phyloP scores from a whole-genome alignment of 495 filamentous ascomycete genomes.

The Penicillium lagena region DNA sequence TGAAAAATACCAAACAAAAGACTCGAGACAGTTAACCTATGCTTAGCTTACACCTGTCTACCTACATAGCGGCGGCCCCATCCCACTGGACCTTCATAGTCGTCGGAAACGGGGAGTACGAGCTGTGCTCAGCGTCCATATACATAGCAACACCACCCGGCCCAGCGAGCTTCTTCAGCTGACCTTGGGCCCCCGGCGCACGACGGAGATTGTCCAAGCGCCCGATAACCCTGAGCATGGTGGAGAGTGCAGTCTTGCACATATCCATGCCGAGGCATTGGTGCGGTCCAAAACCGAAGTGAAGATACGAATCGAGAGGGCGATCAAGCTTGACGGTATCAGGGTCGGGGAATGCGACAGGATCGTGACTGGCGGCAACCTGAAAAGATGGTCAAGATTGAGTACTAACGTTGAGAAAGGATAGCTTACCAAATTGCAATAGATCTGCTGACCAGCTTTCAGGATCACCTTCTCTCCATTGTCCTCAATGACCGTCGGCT shows the following conservation, averaged over 20 bases:
- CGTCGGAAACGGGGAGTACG: slow-evolving; percentile 63
- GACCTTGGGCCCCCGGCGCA: slow-evolving; percentile 60
- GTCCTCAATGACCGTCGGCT: slow-evolving; percentile 47
- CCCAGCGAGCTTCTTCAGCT: slow-evolving; percentile 61
- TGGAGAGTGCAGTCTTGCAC: slow-evolving; percentile 54
- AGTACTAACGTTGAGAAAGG: background rate
- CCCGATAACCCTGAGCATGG: slow-evolving; percentile 57
- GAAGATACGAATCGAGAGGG: slow-evolving; percentile 61
- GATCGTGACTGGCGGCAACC: slow-evolving; percentile 50
- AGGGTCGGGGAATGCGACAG: slow-evolving; percentile 61
- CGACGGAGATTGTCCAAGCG: slow-evolving; percentile 55
- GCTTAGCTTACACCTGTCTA: no score
- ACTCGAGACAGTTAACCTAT: no score
- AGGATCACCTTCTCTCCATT: slow-evolving; percentile 43
- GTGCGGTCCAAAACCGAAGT: slow-evolving; percentile 57
- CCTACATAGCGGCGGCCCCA: slow-evolving; percentile 11
- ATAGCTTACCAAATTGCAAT: slow-evolving; percentile 42
- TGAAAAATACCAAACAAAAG: no score
- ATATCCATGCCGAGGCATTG: slow-evolving; percentile 56
- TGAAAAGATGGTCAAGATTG: slow-evolving; percentile 8
- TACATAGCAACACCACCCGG: slow-evolving; percentile 56
- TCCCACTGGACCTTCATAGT: slow-evolving; percentile 52
- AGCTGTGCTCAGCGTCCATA: slow-evolving; percentile 63
- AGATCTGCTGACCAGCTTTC: slow-evolving; percentile 47
- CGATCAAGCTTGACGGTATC: slow-evolving; percentile 58